phyloP scores from a whole-genome alignment of 2,329 filamentous ascomycete species.

The Lachnellula willkommii region DNA sequence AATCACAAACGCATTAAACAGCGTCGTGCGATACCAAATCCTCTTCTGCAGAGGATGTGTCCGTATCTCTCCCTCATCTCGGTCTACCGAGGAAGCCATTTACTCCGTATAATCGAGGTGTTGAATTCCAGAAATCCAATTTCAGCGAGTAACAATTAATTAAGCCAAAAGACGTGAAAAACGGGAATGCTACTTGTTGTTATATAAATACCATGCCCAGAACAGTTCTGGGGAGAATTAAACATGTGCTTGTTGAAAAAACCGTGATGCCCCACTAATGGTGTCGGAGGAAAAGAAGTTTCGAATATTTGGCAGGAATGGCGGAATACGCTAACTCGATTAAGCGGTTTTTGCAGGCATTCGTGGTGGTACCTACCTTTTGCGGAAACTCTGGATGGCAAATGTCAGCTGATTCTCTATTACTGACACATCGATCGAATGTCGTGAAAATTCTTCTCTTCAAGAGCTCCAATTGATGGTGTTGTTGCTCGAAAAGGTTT shows the following conservation, averaged over 20 bases:
- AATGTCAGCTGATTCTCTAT: not conserved
- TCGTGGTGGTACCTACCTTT: not conserved
- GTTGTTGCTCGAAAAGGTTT: too few species aligned
- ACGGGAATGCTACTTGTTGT: not conserved
- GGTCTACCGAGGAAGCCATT: not conserved
- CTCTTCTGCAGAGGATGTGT: constrained; percentile 1
- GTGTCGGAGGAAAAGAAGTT: not conserved
- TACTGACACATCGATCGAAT: too few species aligned
- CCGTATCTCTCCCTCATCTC: not conserved
- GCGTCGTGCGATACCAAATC: constrained; percentile 45
- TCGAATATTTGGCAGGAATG: not conserved
- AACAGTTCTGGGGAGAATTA: not conserved
- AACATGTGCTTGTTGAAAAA: not conserved
- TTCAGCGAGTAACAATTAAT: not conserved
- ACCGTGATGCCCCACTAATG: not conserved
- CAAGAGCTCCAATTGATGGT: too few species aligned
- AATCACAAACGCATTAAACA: constrained; percentile 38
- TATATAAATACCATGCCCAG: not conserved
- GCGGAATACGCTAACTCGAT: not conserved
- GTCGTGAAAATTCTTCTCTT: too few species aligned
- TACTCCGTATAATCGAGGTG: not conserved
- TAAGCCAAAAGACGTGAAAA: not conserved
- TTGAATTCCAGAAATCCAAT: not conserved
- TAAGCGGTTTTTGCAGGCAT: not conserved
- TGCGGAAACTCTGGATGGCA: not conserved